phyloP scores from a whole-genome alignment of 2,329 filamentous ascomycete genomes.

The Aotearoamyces nothofagi region DNA sequence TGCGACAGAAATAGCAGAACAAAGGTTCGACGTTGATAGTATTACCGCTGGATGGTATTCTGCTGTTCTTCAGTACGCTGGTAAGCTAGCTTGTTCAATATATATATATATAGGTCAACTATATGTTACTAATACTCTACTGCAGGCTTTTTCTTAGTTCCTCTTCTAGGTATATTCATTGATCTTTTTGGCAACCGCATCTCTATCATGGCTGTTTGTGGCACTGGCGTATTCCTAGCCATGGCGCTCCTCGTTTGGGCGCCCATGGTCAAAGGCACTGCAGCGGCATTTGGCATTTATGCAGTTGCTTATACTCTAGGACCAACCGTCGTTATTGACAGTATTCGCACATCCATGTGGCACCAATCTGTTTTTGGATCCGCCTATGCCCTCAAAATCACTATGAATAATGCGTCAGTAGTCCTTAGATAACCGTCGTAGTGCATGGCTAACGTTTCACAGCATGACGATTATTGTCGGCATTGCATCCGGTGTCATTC shows the following conservation, averaged over 20 bases:
- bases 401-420: conserved; percentile 43
- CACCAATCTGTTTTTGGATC: conserved; percentile 43
- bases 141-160: conserved; percentile 39
- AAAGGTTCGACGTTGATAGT: conserved; percentile 37
- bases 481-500: conserved; percentile 39
- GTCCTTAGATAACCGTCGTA: conserved; percentile 5
- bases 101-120: too few species aligned
- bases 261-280: conserved; percentile 31
- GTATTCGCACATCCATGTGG: conserved; percentile 43
- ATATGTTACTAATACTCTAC: too few species aligned
- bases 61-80: conserved; percentile 36
- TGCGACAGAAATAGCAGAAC: conserved; percentile 43
- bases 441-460: conserved; percentile 1
- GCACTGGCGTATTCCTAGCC: conserved; percentile 32
- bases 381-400: conserved; percentile 43
- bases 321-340: conserved; percentile 42
- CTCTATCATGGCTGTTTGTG: conserved; percentile 26
- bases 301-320: conserved; percentile 39
- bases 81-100: too few species aligned
- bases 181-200: conserved; percentile 39
- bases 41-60: conserved; percentile 46
- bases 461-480: conserved; percentile 45
- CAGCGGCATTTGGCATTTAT: conserved; percentile 42
- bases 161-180: conserved; percentile 37
- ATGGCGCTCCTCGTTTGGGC: conserved; percentile 40